Base-by-base conservation (phyloP, 1,284 basidiomycete species). In the Ustilago cynodontis region DNA sequence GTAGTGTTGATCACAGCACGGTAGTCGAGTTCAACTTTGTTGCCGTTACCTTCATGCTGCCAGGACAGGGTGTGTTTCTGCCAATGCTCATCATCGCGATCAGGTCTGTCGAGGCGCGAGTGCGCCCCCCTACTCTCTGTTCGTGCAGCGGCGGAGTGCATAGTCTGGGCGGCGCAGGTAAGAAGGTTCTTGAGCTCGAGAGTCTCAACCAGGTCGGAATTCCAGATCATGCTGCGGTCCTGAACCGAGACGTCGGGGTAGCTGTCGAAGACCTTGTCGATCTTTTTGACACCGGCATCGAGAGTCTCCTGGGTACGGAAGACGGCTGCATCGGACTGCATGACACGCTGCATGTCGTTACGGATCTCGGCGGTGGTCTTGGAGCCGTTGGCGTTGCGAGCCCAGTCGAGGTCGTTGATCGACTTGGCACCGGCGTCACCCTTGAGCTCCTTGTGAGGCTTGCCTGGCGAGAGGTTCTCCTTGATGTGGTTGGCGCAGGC, bases 151-250 rank as follows among this genome's bases (percentile, higher is more conserved):
- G 97, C 97, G 60, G 94, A 92, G 47, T 92, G 92, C 86, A 99
- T 95, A 50, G 97, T 99, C 88, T 99, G 96, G 60, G 95, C 90
- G 61, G 97, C 96, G 83, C 93, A 94, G 86, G 96, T 95, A 82
- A 97, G 90, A 76, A 98, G 89, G 88, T 99, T 99, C 86, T 94
- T 93, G 50, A 99, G 92, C 88, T 99, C 97, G 62, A 99, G 90
- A 14, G 94, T 97, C 89, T 99, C 97, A 74, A 98, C 90, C 65
- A 99, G 91, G 86, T 99, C 97, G 43, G 76, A 77, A 71, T 83
- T 84, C 97, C 96, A 98, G 88, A 99, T 97, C 94, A 98, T 93
- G 86, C 93, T 94, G 85, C 96, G 91, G 88, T 99, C 97, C 89
- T 96, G 96, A 88, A 98, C 93, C 72, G 94, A 93, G 79, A 99